Base-by-base conservation (phyloP, 2,329 filamentous ascomycete species). In the Ascochyta viciae-villosae region DNA sequence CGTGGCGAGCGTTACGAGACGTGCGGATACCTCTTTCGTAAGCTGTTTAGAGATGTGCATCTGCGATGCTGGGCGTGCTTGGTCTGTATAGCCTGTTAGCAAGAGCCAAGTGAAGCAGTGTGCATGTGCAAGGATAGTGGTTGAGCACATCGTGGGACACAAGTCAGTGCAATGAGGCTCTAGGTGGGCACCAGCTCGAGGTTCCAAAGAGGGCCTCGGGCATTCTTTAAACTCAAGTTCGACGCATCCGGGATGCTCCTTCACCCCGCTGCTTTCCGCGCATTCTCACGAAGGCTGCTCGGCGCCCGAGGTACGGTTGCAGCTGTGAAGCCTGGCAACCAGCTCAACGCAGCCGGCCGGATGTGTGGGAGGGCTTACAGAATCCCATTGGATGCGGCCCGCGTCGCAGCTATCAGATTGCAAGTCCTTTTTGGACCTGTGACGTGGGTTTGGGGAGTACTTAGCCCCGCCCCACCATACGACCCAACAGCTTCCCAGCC, bases 331-430 rank as follows among this genome's bases (percentile, higher is more conserved):
- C 58, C 50, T 58, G 57, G 53, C 42, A 37, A 43, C 50, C 49
- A 63, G 60, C 58, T 52, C 45, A 15, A 56, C 59, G 56, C 58
- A 69, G 57, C 66, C 71, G 72, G 72, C 70, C 72, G 72, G 68
- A 40, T 65, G 68, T 62, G 71, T 66, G 68, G 62, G 66, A 68
- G 61, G 58, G 48, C 49, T 60, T 54, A 57, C 45, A 57, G 50
- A 47, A 58, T 67, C 60, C 66, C 60, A 72, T 68, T 72, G 70
- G 70, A 62, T 59, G 61, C 56, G 64, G 62, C 58, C 48, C 60
- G 65, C 56, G 51, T 58, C 63, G 61, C 62, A 68, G 60, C 62
- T 72, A 68, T 71, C 68, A 56, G 60, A 67, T 70, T 66, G 33
- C 49, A 51, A 19, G 27, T 39, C 40, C 37, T 56, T 57, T 34